Conservation (phyloP, 2,329 filamentous ascomycete species). For the Ascomycota sp. region DNA sequence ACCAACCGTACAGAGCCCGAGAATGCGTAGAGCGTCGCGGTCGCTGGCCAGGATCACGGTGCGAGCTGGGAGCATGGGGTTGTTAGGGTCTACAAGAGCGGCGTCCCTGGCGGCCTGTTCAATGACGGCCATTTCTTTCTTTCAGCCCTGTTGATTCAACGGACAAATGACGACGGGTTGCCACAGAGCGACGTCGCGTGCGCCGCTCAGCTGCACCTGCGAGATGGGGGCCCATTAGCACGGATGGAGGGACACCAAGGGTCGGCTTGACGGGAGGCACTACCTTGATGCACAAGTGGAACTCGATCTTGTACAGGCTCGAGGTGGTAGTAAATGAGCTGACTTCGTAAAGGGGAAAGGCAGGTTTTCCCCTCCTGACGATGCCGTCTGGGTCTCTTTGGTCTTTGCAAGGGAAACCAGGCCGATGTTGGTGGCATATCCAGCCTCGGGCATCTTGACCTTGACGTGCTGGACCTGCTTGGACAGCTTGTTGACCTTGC, state of each 20-base stretch:
- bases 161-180: constrained; percentile 94
- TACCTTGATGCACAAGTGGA: constrained; percentile 88
- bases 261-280: too few species aligned
- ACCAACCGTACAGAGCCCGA: constrained; percentile 42
- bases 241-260: neutral
- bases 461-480: constrained; percentile 69
- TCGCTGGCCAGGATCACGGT: constrained; percentile 67
- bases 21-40: constrained; percentile 37
- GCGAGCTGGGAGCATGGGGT: constrained; percentile 77
- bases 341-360: constrained; percentile 76
- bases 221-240: constrained; percentile 4
- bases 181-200: constrained; percentile 70
- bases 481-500: constrained; percentile 70
- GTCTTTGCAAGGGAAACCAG: constrained; percentile 84
- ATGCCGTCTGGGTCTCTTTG: constrained; percentile 73
- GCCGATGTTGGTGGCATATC: constrained; percentile 82
- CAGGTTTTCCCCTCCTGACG: constrained; percentile 62
- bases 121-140: constrained; percentile 96
- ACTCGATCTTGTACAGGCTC: constrained; percentile 94
- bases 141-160: constrained; percentile 84
- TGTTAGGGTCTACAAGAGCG: constrained; percentile 65
- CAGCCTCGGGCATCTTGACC: constrained; percentile 70
- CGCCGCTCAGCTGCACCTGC: constrained; percentile 72
- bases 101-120: constrained; percentile 91
- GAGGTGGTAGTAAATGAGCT: constrained; percentile 85